A percentile compares a stretch with the other conserved stretches of the same genome.
These are phyloP conservation scores for Leucosporidium scottii DNA, from an alignment of 768 basidiomycete genomes.

Conservation along the genomic window DNA sequence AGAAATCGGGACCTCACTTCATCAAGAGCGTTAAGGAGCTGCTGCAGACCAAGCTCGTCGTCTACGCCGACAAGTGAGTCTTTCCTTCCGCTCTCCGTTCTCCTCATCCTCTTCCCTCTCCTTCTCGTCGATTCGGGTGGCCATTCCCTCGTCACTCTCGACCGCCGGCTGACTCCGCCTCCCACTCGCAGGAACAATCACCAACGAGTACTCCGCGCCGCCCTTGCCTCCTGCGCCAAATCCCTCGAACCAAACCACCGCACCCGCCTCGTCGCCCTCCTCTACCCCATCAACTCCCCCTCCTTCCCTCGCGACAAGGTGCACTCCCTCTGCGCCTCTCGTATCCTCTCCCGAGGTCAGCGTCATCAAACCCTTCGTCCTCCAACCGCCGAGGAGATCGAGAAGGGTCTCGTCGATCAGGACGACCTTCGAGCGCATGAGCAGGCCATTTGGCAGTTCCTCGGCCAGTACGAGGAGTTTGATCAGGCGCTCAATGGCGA, in stretches of 20 bases:
- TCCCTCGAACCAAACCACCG: conserved; percentile 36
- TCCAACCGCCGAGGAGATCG: conserved; percentile 45
- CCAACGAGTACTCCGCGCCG: conserved; percentile 64
- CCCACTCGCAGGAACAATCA: conserved; percentile 70
- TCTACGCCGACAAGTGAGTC: conserved; percentile 84
- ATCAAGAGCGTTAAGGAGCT: conserved; percentile 56
- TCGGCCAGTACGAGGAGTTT: conserved; percentile 59
- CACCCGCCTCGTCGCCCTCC: conserved; percentile 69
- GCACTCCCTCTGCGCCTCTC: conserved; percentile 69
- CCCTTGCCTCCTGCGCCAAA: conserved; percentile 55
- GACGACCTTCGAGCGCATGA: conserved; percentile 53
- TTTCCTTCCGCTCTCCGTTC: background rate
- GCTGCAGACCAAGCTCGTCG: conserved; percentile 61
- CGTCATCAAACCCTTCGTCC: conserved; percentile 70
- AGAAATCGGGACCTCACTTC: conserved; percentile 55
- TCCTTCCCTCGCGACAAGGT: conserved; percentile 53
- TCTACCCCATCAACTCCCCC: conserved; percentile 58
- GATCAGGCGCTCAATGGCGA: conserved; percentile 49
- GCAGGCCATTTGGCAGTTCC: conserved; percentile 72
- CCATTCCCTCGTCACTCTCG: background rate
- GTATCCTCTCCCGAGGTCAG: conserved; percentile 65
- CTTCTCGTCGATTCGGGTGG: no score
- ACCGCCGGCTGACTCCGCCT: background rate
- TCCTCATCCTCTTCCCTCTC: no score
- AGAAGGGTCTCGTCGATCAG: conserved; percentile 37